Evolutionary conservation across 225 moss, liverwort and hornwort genomes (phyloP).

Genomic region (Straminergon stramineum): DNA sequence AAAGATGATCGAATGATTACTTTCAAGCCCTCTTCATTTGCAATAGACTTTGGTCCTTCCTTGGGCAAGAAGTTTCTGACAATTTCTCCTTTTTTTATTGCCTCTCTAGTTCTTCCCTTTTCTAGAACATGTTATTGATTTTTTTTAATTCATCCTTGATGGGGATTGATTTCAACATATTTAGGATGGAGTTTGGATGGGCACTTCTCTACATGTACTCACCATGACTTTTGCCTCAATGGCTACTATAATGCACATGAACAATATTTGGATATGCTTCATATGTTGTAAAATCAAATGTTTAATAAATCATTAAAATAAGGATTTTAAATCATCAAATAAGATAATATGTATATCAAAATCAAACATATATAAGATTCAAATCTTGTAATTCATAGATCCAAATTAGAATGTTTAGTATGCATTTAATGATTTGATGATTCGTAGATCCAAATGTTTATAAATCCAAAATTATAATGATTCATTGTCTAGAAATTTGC

Average conservation of each 20-base stretch:
- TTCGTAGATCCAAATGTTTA: neutral
- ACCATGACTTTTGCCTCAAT: neutral
- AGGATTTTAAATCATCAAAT: neutral
- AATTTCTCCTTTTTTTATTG: rapidly evolving
- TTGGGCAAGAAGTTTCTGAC: rapidly evolving
- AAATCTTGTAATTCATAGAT: neutral
- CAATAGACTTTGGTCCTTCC: rapidly evolving
- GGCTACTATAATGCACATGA: neutral
- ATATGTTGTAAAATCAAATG: too few species aligned
- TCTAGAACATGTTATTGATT: rapidly evolving
- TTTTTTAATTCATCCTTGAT: neutral
- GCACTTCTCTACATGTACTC: rapidly evolving
- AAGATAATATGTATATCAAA: neutral
- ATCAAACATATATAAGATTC: neutral
- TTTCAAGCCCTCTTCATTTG: rapidly evolving
- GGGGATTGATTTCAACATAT: neutral
- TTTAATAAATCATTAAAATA: neutral
- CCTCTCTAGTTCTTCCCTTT: rapidly evolving
- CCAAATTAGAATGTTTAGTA: rapidly evolving
- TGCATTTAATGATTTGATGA: neutral
- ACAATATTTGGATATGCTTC: neutral
- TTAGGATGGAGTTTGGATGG: neutral
- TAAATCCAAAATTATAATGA: neutral
- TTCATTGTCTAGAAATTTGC: neutral
- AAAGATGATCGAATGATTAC: neutral